Evolutionary conservation across 2,329 filamentous ascomycete genomes (phyloP).

Genomic region (Phaeomoniella chlamydospora): DNA sequence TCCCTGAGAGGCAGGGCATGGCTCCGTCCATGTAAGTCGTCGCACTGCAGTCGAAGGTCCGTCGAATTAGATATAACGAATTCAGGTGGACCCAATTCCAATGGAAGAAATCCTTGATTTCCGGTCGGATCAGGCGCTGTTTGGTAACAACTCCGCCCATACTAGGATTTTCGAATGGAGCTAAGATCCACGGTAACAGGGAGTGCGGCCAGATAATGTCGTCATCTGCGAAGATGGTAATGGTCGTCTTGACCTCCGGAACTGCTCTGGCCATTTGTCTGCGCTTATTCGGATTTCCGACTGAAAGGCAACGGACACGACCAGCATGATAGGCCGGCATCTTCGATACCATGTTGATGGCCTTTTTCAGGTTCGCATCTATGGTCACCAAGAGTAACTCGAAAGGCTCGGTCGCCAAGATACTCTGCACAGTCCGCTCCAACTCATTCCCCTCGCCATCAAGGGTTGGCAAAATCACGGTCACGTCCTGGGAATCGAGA

Average conservation of each 20-base stretch:
- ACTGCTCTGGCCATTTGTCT: constrained; percentile 86
- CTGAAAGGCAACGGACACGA: constrained; percentile 27
- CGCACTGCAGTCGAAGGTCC: constrained; percentile 93
- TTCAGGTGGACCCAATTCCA: constrained; percentile 79
- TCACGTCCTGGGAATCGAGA: constrained; percentile 71
- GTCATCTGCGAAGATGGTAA: constrained; percentile 89
- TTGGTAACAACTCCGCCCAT: constrained; percentile 89
- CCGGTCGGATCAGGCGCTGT: constrained; percentile 65
- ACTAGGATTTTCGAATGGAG: constrained; percentile 68
- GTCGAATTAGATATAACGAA: constrained; percentile 78
- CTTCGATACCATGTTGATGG: constrained; percentile 44
- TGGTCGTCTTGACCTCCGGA: constrained; percentile 64
- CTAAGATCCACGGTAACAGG: constrained; percentile 79
- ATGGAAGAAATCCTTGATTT: constrained; percentile 41
- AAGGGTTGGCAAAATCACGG: constrained; percentile 85
- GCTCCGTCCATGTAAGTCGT: constrained; percentile 91
- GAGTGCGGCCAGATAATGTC: constrained; percentile 86
- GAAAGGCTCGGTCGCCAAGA: constrained; percentile 40
- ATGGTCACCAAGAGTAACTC: constrained; percentile 79
- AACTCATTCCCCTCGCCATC: constrained; percentile 77
- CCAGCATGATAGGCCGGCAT: constrained; percentile 25
- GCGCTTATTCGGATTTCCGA: constrained; percentile 84
- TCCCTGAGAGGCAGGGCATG: constrained; percentile 90
- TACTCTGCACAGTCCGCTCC: constrained; percentile 55
- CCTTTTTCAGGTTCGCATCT: constrained; percentile 56